Evolutionary conservation across 768 basidiomycete genomes (phyloP), one percentile per base, ranked within the genome.

Genomic region (Amanita pseudoporphyria): DNA sequence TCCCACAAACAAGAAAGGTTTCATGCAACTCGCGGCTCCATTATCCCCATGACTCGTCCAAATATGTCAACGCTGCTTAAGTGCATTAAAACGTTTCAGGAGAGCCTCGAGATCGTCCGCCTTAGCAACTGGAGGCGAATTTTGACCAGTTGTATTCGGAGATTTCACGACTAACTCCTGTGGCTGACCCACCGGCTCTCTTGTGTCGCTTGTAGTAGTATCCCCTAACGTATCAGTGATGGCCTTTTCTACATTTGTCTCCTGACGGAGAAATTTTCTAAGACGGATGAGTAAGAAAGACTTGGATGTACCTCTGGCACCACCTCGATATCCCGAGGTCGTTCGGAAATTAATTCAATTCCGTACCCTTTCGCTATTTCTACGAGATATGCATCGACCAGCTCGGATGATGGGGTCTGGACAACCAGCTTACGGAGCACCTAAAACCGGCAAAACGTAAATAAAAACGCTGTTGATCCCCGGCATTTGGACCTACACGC

Each of bases 281-380:
- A 43, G 16, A 28, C 2, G 6, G n/a, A 16, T 26, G 9, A 14
- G 41, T 6, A 37, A 26, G 3, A 28, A 3, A 43, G 3, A 12
- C 41, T n/a, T n/a, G 16, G 28, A 26, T 26, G 7, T 28, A 43
- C 41, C 9, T 42, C 7, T 6, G 31, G 32, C 31, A 37, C 14
- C n/a, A 21, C 7, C 7, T 38, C 21, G n/a, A n/a, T 16, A n/a
- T 47, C 54, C 2, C 47, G 56, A 53, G 16, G 52, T 51, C 9
- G 45, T 21, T 72, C 64, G 24, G 80, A 63, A 3, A 70, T 59
- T 85, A 87, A 94, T 36, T 72, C 66, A 12, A 93, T 76, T 10
- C 79, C 77, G 58, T 96, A 97, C 9, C 82, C 91, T 62, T 80
- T 87, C 1, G 92, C 85, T 56, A 98, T 97, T 66, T 96, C 93